Evolutionary conservation across 139 green algal genomes (phyloP), one percentile per base, ranked within the genome.

Genomic region (Astrephomene gubernaculifera): DNA sequence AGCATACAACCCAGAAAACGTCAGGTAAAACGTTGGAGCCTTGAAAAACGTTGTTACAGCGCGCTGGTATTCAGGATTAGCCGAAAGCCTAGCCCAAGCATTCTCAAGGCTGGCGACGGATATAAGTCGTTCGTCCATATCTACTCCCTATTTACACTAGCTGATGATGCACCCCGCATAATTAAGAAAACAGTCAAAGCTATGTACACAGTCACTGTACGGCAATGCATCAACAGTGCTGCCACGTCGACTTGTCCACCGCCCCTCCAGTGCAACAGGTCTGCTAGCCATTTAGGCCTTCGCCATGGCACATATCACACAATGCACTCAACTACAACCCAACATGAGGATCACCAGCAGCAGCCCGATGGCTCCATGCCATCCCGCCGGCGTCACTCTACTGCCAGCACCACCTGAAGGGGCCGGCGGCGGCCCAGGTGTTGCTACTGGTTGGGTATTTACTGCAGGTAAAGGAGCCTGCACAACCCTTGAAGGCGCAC

Each of bases 41-140:
- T 80, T 80, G 35, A 80, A 80, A 25, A 80, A 80, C 19, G 27
- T 49, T 35, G 45, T 57, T 33, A 80, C 35, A 45, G 17, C 35
- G n/a, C 71, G 45, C 53, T 80, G 71, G 35, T 80, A 80, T 12
- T 80, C 71, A 4, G 71, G 52, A 4, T 31, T 67, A 14, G 21
- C 27, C 8, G 45, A 80, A 19, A 67, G 45, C 9, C 31, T 45
- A 6, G 45, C 45, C 71, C 45, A 67, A 4, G 45, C 29, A 44
- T 36, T 80, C 44, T 80, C 71, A 45, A 80, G 1, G 12, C 49
- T 67, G n/a, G 45, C 2, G 5, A 80, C 41, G 3, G 68, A 21
- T 38, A 75, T 36, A 10, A 75, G 24, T 75, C 68, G 38, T 57
- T 75, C 25, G 14, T 49, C 31, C 3, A 52, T 49, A 52, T 52